Evolutionary conservation across 768 basidiomycete species (phyloP).

Genomic region (Tephrocybe sp.): DNA sequence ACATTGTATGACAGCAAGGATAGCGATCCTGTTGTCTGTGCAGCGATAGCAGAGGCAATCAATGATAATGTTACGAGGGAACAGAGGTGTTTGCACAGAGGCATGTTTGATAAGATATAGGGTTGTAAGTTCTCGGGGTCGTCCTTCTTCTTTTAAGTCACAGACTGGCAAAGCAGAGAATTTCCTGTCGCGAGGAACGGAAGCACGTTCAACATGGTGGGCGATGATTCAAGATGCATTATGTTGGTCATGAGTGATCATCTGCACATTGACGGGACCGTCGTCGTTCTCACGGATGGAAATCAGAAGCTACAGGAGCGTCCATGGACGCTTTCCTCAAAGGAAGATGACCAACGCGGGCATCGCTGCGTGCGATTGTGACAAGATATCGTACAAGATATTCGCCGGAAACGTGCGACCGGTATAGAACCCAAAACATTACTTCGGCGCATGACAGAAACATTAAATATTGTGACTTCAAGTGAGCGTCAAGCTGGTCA

Average conservation of each 20-base stretch:
- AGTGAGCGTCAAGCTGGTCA: too few relatives aligned
- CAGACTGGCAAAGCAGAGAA: not conserved
- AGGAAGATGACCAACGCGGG: too few relatives aligned
- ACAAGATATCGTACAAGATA: too few relatives aligned
- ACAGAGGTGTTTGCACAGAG: not conserved
- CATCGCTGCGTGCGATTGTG: too few relatives aligned
- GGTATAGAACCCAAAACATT: too few relatives aligned
- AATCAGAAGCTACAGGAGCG: too few relatives aligned
- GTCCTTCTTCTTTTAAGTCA: slow-evolving; percentile 3
- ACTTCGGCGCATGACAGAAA: too few relatives aligned
- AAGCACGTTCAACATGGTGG: slow-evolving; percentile 5
- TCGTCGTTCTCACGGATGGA: not conserved
- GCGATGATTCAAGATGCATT: not conserved
- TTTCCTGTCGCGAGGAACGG: not conserved
- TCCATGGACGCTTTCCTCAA: too few relatives aligned
- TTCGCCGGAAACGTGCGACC: too few relatives aligned
- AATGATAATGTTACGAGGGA: not conserved
- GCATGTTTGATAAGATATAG: not conserved
- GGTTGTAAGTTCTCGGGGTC: not conserved
- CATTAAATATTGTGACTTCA: too few relatives aligned
- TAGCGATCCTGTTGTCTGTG: slow-evolving; percentile 25
- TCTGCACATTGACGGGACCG: not conserved
- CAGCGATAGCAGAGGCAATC: slow-evolving; percentile 11
- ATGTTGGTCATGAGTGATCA: not conserved
- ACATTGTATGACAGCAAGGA: slow-evolving; percentile 32